Conservation (phyloP, 768 basidiomycete species). For the Melanogaster broomeanus region DNA sequence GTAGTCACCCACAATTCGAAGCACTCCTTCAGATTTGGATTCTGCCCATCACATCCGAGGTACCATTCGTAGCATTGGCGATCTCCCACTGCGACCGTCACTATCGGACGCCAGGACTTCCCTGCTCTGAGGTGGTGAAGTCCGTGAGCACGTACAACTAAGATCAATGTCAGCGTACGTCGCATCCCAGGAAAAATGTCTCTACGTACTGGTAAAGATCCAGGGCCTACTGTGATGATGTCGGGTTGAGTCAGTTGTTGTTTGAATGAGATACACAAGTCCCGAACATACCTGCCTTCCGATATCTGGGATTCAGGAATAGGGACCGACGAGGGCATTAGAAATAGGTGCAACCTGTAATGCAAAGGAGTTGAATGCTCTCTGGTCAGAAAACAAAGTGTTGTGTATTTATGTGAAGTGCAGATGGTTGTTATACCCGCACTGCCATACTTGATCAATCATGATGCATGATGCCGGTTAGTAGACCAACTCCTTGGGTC, state of each 20-base stretch:
- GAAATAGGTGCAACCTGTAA: too few species aligned
- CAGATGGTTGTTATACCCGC: too few species aligned
- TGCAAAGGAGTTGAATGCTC: too few species aligned
- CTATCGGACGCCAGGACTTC: slow-evolving; percentile 67
- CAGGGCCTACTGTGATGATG: slow-evolving; percentile 8
- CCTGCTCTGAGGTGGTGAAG: slow-evolving; percentile 51
- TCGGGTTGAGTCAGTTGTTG: too few species aligned
- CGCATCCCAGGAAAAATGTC: too few species aligned
- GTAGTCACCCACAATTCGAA: slow-evolving; percentile 50
- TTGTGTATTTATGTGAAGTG: too few species aligned
- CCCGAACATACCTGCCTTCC: not conserved
- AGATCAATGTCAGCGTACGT: not conserved
- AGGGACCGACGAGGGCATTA: not conserved
- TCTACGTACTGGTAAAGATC: slow-evolving; percentile 12
- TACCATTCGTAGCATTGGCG: slow-evolving; percentile 53
- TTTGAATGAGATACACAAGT: not conserved
- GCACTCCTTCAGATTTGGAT: slow-evolving; percentile 58
- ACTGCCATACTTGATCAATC: too few species aligned
- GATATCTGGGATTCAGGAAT: not conserved
- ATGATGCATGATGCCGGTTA: too few species aligned
- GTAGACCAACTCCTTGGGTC: too few species aligned
- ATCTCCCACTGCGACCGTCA: slow-evolving; percentile 56
- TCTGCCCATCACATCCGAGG: slow-evolving; percentile 71
- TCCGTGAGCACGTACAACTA: slow-evolving; percentile 43
- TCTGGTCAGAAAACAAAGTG: too few species aligned